phyloP scores from a whole-genome alignment of 1,139 yeast species.

The Suhomyces terraborum region DNA sequence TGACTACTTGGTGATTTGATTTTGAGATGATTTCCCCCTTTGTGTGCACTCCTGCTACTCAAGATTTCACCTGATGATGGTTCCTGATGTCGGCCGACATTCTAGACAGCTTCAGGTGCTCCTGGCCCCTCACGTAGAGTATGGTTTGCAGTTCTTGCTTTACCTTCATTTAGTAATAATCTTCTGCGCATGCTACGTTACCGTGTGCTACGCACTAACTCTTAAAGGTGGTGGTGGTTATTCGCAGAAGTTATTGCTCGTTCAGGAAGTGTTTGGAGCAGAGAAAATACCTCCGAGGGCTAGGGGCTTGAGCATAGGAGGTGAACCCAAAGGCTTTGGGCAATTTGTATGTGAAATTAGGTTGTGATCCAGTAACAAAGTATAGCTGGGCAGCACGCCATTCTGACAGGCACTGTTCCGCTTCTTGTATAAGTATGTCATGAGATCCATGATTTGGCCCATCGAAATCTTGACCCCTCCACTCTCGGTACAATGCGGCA shows the following conservation, averaged over 20 bases:
- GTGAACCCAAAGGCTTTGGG: too few species aligned
- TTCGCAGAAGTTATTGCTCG: not conserved
- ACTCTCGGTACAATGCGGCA: too few species aligned
- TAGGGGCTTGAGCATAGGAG: too few species aligned
- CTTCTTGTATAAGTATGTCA: not conserved
- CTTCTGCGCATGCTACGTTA: not conserved
- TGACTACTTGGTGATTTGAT: too few species aligned
- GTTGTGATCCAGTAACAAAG: not conserved
- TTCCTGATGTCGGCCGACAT: not conserved
- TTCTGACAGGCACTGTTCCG: too few species aligned
- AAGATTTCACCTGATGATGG: not conserved
- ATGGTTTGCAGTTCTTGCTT: constrained; percentile 2
- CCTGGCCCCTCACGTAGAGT: too few species aligned
- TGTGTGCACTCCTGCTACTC: constrained; percentile 1
- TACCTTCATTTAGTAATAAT: constrained; percentile 7
- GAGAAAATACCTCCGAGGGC: not conserved
- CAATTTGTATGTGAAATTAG: too few species aligned
- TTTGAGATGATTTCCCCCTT: not conserved
- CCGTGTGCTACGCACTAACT: not conserved
- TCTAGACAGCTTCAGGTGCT: too few species aligned
- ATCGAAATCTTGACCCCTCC: too few species aligned
- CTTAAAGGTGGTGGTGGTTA: not conserved
- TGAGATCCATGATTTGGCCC: too few species aligned
- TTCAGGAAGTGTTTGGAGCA: constrained; percentile 2
- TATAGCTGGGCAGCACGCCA: too few species aligned